These are phyloP conservation scores for Hanseniaspora valbyensis DNA, from an alignment of 805 yeast species.

Conservation along the genomic window DNA sequence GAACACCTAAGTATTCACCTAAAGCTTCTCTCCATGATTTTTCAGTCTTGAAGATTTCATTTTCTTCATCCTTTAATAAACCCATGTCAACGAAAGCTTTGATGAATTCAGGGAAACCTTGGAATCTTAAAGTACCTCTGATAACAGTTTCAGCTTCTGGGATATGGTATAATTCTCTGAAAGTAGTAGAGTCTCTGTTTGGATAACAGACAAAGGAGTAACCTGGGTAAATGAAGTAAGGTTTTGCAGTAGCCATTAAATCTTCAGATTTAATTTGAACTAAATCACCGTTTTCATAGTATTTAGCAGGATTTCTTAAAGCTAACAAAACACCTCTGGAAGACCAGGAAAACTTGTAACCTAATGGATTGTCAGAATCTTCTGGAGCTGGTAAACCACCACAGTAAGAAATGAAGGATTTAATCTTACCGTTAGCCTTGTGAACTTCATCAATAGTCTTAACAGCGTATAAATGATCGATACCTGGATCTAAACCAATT, in stretches of 20 bases:
- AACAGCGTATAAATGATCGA: conserved; percentile 96
- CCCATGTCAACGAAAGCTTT: conserved; percentile 92
- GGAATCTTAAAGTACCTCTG: conserved; percentile 95
- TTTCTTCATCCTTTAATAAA: conserved; percentile 68
- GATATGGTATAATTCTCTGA: conserved; percentile 80
- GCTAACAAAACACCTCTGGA: conserved; percentile 96
- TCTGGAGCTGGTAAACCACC: conserved; percentile 99
- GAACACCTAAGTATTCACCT: conserved; percentile 61
- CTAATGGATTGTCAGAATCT: conserved; percentile 92
- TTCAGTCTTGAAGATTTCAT: conserved; percentile 43
- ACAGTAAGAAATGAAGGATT: conserved; percentile 89
- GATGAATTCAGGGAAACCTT: conserved; percentile 97
- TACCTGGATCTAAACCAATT: conserved; percentile 97
- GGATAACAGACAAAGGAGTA: conserved; percentile 92
- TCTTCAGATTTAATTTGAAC: conserved; percentile 77
- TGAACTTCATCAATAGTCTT: conserved; percentile 97
- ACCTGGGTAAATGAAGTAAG: conserved; percentile 93
- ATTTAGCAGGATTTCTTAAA: conserved; percentile 83
- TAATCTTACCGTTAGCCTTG: conserved; percentile 79
- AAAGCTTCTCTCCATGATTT: conserved; percentile 85
- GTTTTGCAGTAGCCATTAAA: conserved; percentile 88
- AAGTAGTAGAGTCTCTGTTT: conserved; percentile 93
- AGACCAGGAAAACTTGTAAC: conserved; percentile 98
- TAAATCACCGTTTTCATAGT: conserved; percentile 74
- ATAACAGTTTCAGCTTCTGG: conserved; percentile 96